Percentiles rank a stretch among this genome's conserved stretches.
Evolutionary conservation across 768 basidiomycete species (phyloP).

Genomic region (Lepiota venenata): DNA sequence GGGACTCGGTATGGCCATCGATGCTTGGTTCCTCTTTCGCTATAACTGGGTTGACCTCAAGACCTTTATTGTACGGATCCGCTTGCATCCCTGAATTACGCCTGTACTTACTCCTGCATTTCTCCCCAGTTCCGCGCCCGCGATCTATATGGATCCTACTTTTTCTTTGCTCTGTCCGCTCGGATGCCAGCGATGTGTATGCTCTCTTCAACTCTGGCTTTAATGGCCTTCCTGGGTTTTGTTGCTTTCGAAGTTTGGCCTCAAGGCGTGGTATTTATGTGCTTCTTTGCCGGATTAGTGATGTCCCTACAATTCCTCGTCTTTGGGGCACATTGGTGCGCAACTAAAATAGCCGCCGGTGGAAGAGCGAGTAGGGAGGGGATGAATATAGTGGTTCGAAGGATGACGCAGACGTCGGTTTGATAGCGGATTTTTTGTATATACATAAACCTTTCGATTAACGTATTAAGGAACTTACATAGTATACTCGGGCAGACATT

Average conservation of each 20-base stretch:
- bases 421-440: no score
- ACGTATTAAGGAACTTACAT: no score
- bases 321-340: slow-evolving; percentile 42
- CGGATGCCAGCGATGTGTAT: slow-evolving; percentile 62
- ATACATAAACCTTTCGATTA: no score
- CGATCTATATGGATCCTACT: slow-evolving; percentile 57
- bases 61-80: slow-evolving; percentile 50
- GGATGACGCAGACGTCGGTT: slow-evolving; percentile 12
- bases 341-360: slow-evolving; percentile 21
- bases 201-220: slow-evolving; percentile 49
- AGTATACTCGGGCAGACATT: no score
- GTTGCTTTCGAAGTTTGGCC: slow-evolving; percentile 69
- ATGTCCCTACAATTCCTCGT: slow-evolving; percentile 67
- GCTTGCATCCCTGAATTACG: not conserved
- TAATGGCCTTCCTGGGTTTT: slow-evolving; percentile 57
- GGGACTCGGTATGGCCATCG: slow-evolving; percentile 60
- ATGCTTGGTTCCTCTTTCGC: slow-evolving; percentile 62
- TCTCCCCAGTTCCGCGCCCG: slow-evolving; percentile 37
- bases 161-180: slow-evolving; percentile 68
- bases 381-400: slow-evolving; percentile 19
- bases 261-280: slow-evolving; percentile 54
- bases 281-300: slow-evolving; percentile 52
- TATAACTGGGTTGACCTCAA: slow-evolving; percentile 51
- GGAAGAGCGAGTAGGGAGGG: slow-evolving; percentile 19
- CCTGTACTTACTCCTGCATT: not conserved